Conservation (phyloP, 2,329 filamentous ascomycete genomes). For the Dothideomycetes sp. region DNA sequence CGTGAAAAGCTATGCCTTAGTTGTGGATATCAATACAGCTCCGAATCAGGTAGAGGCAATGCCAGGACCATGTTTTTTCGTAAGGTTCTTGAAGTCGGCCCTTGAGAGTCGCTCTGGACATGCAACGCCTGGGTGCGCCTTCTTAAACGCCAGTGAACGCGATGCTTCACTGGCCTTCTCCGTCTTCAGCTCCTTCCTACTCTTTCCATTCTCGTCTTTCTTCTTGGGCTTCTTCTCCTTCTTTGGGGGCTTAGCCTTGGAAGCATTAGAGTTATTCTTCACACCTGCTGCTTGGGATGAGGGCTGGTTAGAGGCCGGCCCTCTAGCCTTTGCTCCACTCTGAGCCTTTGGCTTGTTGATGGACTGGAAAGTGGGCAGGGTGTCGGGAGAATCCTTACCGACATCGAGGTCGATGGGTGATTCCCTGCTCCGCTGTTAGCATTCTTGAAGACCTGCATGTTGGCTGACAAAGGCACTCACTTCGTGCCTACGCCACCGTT, state of each 20-base stretch:
- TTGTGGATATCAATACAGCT: background rate
- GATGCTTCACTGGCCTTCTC: constrained; percentile 1
- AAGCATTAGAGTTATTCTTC: background rate
- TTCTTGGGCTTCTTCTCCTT: constrained; percentile 4
- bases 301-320: too few species aligned
- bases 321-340: background rate
- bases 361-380: background rate
- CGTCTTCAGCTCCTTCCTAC: constrained; percentile 3
- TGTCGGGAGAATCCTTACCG: background rate
- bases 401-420: background rate
- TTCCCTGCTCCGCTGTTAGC: background rate
- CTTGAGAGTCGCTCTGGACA: constrained; percentile 5
- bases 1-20: background rate
- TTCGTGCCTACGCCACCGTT: background rate
- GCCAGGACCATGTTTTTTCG: constrained; percentile 2
- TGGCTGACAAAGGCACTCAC: too few species aligned
- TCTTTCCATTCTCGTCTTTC: constrained; percentile 1
- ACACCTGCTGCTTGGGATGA: too few species aligned
- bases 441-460: too few species aligned
- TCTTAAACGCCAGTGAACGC: constrained; percentile 4
- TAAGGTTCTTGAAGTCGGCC: constrained; percentile 2
- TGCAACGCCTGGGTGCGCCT: constrained; percentile 1
- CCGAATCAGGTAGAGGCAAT: background rate
- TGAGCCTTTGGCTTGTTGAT: background rate
- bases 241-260: background rate